Evolutionary conservation across 495 filamentous ascomycete species (phyloP).

Genomic region (Trichoderma parareesei): DNA sequence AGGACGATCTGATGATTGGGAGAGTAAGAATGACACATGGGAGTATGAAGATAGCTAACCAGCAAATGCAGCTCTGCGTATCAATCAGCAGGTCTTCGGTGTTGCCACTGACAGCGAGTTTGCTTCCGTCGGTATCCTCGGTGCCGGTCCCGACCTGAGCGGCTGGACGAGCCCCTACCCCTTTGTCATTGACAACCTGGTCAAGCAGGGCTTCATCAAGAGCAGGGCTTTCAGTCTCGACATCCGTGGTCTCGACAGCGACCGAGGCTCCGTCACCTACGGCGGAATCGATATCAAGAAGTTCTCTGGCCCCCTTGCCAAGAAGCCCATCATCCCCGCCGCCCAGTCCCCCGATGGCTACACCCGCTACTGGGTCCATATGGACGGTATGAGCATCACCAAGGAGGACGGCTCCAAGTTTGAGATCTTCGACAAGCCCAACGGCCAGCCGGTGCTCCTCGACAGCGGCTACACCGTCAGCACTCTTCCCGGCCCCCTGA

Average conservation of each 20-base stretch:
- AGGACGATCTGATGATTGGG: not conserved
- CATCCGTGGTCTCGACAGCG: slow-evolving; percentile 9
- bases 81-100: slow-evolving; percentile 17
- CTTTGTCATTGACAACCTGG: slow-evolving; percentile 53
- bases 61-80: slow-evolving; percentile 7
- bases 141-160: slow-evolving; percentile 38
- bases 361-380: slow-evolving; percentile 20
- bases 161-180: slow-evolving; percentile 42
- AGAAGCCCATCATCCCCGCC: slow-evolving; percentile 47
- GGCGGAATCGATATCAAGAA: slow-evolving; percentile 75
- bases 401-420: slow-evolving; percentile 18
- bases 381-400: slow-evolving; percentile 17
- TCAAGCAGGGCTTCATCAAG: slow-evolving; percentile 44
- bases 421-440: slow-evolving; percentile 7
- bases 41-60: not conserved
- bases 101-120: slow-evolving; percentile 14
- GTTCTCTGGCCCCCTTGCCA: slow-evolving; percentile 58
- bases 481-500: slow-evolving; percentile 59
- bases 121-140: slow-evolving; percentile 49
- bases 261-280: slow-evolving; percentile 55
- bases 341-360: slow-evolving; percentile 28
- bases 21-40: not conserved
- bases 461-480: slow-evolving; percentile 71
- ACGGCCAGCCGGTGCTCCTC: slow-evolving; percentile 49
- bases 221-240: slow-evolving; percentile 56